Evolutionary conservation across 1,284 basidiomycete species (phyloP).

Genomic region (Ganoderma sinense): DNA sequence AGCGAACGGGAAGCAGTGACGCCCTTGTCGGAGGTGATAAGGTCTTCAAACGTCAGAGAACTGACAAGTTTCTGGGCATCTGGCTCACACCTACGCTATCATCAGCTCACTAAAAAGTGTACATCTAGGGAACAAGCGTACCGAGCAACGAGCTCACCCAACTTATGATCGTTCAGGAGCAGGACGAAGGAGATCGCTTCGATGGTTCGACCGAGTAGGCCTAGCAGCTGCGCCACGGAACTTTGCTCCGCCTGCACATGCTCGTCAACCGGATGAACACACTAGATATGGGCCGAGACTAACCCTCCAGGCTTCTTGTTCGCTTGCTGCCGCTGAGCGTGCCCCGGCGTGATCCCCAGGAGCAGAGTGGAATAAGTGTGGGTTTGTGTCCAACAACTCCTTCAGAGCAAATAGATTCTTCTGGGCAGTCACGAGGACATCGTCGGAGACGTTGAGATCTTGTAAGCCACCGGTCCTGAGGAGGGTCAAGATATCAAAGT

Average conservation of each 20-base stretch:
- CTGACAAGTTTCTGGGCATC: constrained; percentile 74
- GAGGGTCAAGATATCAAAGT: background rate
- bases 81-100: constrained; percentile 63
- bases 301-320: constrained; percentile 88
- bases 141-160: constrained; percentile 87
- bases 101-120: constrained; percentile 2
- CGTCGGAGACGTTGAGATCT: constrained; percentile 68
- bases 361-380: constrained; percentile 80
- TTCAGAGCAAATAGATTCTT: constrained; percentile 82
- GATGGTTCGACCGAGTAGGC: constrained; percentile 83
- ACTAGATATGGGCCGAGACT: constrained; percentile 16
- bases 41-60: constrained; percentile 82
- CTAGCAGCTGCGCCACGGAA: constrained; percentile 77
- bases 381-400: constrained; percentile 79
- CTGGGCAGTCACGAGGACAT: constrained; percentile 72
- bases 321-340: constrained; percentile 59
- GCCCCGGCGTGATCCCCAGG: constrained; percentile 68
- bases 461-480: constrained; percentile 47
- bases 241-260: constrained; percentile 76
- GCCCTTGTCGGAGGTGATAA: constrained; percentile 86
- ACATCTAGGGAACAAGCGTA: constrained; percentile 47
- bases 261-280: constrained; percentile 5
- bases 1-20: constrained; percentile 86
- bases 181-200: constrained; percentile 95
- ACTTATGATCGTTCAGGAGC: constrained; percentile 89